phyloP scores from a whole-genome alignment of 169 alveolate genomes.

The Plasmodium reichenowi region DNA sequence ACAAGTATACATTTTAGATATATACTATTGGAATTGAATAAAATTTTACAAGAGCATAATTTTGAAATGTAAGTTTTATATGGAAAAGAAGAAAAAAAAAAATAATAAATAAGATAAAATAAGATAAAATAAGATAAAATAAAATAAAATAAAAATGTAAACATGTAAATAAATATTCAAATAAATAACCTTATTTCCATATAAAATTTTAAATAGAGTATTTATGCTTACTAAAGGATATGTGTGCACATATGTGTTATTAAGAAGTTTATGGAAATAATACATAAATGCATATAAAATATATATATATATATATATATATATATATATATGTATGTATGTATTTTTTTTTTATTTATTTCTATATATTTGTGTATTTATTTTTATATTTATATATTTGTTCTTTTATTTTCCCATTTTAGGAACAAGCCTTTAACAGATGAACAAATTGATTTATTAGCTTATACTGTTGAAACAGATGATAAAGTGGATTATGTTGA shows the following conservation, averaged over 20 bases:
- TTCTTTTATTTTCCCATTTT: conserved; percentile 1
- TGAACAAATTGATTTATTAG: conserved; percentile 81
- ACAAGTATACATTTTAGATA: conserved; percentile 77
- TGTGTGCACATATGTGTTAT: too few relatives aligned
- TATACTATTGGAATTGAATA: conserved; percentile 77
- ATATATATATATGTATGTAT: background rate
- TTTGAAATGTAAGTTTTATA: conserved; percentile 11
- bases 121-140: background rate
- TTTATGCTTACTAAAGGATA: too few relatives aligned
- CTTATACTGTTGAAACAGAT: conserved; percentile 78
- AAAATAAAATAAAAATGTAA: background rate
- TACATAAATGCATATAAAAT: too few relatives aligned
- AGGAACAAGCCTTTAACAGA: conserved; percentile 83
- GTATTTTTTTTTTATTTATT: too few relatives aligned
- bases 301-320: background rate
- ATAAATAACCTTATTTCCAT: too few relatives aligned
- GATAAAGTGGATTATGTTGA: conserved; percentile 80
- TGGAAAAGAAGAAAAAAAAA: background rate
- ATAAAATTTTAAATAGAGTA: too few relatives aligned
- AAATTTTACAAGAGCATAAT: conserved; percentile 49
- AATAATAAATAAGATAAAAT: too few relatives aligned
- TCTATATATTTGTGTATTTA: background rate
- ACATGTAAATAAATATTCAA: too few relatives aligned
- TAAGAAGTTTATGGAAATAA: too few relatives aligned
- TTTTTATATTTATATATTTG: background rate